These are phyloP conservation scores for Pyrus pyrifolia DNA, from an alignment of 306 rosid species.

Conservation along the genomic window DNA sequence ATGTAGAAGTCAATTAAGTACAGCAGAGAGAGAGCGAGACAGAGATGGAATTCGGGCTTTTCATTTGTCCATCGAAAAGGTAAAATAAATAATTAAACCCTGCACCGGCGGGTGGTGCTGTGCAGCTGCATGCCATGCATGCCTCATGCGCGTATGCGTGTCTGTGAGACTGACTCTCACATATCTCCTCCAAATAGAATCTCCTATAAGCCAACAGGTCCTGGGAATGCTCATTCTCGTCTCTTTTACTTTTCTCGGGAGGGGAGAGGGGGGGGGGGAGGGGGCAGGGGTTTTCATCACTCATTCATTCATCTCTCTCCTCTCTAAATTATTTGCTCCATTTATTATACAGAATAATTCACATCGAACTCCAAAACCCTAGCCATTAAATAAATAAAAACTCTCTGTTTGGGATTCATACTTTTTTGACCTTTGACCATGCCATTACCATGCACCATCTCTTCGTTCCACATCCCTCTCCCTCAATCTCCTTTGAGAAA, in stretches of 20 bases:
- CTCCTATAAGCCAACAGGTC: slow-evolving; percentile 42
- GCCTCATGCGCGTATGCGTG: slow-evolving; percentile 15
- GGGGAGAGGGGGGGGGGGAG: neutral
- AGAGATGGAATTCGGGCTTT: too few species aligned
- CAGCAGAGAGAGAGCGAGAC: too few species aligned
- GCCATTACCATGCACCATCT: neutral
- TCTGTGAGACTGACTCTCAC: slow-evolving; percentile 15
- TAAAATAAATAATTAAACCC: neutral
- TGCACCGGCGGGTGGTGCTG: neutral
- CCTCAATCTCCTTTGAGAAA: neutral
- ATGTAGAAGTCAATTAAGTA: too few species aligned
- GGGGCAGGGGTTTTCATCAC: slow-evolving; percentile 6
- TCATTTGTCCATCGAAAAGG: too few species aligned
- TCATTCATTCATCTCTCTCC: slow-evolving; percentile 11
- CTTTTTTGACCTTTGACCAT: slow-evolving; percentile 70
- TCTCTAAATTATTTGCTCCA: neutral
- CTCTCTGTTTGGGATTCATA: slow-evolving; percentile 58
- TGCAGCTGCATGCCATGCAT: slow-evolving; percentile 3
- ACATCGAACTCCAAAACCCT: slow-evolving; percentile 38
- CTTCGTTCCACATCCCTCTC: neutral
- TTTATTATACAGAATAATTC: neutral
- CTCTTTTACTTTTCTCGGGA: slow-evolving; percentile 27
- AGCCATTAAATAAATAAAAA: neutral
- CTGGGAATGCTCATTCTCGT: slow-evolving; percentile 66
- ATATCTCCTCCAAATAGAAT: slow-evolving; percentile 42